These are phyloP conservation scores for Solanum clarkiae DNA, from an alignment of 257 asterid species.

Conservation along the genomic window DNA sequence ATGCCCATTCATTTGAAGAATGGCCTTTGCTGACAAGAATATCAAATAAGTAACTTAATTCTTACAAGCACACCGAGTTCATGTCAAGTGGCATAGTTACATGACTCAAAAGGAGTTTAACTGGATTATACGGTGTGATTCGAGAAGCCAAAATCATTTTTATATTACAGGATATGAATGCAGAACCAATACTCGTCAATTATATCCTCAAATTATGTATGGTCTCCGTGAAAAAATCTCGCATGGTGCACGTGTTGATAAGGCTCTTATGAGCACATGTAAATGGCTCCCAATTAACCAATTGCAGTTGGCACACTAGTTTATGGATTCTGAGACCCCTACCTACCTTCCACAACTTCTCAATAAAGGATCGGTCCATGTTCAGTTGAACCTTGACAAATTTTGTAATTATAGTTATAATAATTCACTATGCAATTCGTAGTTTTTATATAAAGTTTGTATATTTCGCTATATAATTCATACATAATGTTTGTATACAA, in stretches of 20 bases:
- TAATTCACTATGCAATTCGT: too few species aligned
- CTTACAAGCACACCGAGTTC: not conserved
- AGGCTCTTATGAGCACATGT: constrained; percentile 22
- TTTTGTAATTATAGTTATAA: too few species aligned
- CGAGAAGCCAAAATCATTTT: not conserved
- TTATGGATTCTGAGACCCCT: not conserved
- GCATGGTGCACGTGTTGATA: constrained; percentile 14
- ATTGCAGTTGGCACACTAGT: not conserved
- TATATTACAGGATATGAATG: too few species aligned
- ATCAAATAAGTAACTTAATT: constrained; percentile 7
- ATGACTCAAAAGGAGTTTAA: not conserved
- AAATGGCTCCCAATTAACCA: constrained; percentile 4
- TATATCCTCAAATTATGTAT: not conserved
- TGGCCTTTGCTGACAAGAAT: constrained; percentile 23
- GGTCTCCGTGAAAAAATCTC: not conserved
- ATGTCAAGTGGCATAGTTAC: not conserved
- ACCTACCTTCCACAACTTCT: not conserved
- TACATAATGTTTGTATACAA: too few species aligned
- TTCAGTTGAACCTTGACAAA: too few species aligned
- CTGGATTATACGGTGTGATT: not conserved
- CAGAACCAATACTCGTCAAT: too few species aligned
- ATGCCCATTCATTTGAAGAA: constrained; percentile 45
- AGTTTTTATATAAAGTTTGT: too few species aligned
- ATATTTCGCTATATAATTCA: too few species aligned
- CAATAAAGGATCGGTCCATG: not conserved